Evolutionary conservation across 208 protist genomes (phyloP).

Genomic region (Wallacemonas collosoma): DNA sequence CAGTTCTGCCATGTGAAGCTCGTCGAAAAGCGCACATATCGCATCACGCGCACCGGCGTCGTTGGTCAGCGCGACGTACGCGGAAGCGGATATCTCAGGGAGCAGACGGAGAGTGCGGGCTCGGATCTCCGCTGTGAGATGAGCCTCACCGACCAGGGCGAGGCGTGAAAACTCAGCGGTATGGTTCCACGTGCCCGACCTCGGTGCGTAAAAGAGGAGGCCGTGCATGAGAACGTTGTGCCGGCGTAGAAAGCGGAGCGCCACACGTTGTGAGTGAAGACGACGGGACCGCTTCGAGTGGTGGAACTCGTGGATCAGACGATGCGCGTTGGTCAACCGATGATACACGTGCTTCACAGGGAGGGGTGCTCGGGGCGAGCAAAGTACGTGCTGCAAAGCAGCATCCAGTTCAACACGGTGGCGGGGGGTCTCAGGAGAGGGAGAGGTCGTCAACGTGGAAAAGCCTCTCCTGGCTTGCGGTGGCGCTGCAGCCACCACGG

Average conservation of each 20-base stretch:
- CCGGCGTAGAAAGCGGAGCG: constrained; percentile 72
- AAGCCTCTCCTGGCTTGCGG: too few relatives aligned
- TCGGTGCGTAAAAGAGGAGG: constrained; percentile 71
- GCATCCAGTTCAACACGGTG: constrained; percentile 27
- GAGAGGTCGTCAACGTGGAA: too few relatives aligned
- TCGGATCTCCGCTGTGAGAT: constrained; percentile 58
- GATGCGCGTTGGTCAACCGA: constrained; percentile 56
- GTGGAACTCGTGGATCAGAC: constrained; percentile 75
- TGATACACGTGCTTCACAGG: constrained; percentile 56
- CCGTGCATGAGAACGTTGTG: constrained; percentile 90
- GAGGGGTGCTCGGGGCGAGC: constrained; percentile 54
- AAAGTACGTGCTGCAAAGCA: constrained; percentile 52
- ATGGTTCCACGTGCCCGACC: constrained; percentile 71
- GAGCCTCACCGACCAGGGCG: constrained; percentile 61
- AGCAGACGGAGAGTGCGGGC: constrained; percentile 70
- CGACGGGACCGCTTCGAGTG: constrained; percentile 53
- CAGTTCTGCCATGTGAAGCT: constrained; percentile 30
- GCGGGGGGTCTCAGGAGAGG: too few relatives aligned
- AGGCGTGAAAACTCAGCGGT: constrained; percentile 78
- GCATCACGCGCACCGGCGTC: constrained; percentile 30
- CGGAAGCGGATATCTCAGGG: constrained; percentile 40
- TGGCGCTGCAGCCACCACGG: too few relatives aligned
- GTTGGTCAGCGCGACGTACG: constrained; percentile 27
- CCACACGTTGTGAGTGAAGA: constrained; percentile 40
- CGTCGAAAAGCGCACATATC: constrained; percentile 63